phyloP scores from a whole-genome alignment of 139 green algal genomes.

The Choricystis sp. region DNA sequence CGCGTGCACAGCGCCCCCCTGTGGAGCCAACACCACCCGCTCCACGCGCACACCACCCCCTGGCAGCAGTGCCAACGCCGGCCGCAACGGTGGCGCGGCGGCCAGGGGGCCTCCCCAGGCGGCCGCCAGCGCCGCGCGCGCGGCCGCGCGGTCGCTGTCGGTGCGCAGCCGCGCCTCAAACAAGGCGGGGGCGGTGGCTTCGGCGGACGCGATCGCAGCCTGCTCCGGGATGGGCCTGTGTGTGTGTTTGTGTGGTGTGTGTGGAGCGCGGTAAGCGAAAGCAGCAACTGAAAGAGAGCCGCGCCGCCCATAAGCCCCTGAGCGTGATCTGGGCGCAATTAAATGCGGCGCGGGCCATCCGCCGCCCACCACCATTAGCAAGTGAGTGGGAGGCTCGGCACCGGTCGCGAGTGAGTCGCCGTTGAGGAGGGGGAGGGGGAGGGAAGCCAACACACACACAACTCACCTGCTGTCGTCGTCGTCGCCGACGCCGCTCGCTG shows the following conservation, averaged over 20 bases:
- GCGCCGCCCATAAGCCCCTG: neutral
- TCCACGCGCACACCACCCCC: neutral
- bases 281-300: neutral
- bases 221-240: neutral
- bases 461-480: neutral
- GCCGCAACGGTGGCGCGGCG: neutral
- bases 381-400: neutral
- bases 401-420: neutral
- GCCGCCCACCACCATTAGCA: no score
- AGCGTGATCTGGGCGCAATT: neutral
- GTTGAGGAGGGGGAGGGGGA: no score
- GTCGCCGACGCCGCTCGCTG: constrained; percentile 3
- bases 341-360: neutral
- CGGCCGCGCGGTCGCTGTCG: neutral
- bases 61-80: neutral
- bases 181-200: neutral
- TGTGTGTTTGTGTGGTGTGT: neutral
- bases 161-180: neutral
- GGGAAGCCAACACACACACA: no score
- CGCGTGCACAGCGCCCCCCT: neutral
- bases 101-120: neutral
- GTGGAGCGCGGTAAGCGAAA: neutral
- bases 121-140: neutral
- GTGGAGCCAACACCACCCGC: neutral
- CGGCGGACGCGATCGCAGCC: neutral